These are phyloP conservation scores for Brassica rapa DNA, from an alignment of 345 rosid species.

Conservation along the genomic window DNA sequence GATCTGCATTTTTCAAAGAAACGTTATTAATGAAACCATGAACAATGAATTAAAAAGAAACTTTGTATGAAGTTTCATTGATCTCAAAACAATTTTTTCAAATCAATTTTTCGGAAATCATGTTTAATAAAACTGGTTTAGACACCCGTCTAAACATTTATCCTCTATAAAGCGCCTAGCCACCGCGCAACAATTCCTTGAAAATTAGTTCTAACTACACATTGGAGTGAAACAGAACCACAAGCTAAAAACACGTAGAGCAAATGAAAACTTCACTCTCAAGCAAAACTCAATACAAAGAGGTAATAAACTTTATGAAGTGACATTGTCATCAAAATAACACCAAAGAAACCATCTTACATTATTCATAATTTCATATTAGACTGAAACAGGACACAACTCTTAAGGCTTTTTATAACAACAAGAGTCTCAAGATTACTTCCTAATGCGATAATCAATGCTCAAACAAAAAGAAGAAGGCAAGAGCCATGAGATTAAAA, in stretches of 20 bases:
- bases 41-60: not conserved
- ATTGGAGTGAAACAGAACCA: too few relatives aligned
- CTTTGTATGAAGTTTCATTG: not conserved
- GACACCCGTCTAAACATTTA: too few relatives aligned
- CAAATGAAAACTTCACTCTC: not conserved
- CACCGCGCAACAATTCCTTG: too few relatives aligned
- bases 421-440: not conserved
- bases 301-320: not conserved
- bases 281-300: conserved; percentile 4
- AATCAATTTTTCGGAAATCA: too few relatives aligned
- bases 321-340: not conserved
- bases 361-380: not conserved
- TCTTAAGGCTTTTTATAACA: not conserved
- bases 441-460: not conserved
- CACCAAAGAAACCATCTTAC: not conserved
- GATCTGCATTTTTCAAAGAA: conserved; percentile 42
- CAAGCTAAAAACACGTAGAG: not conserved
- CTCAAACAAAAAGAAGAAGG: not conserved
- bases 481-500: not conserved
- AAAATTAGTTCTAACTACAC: too few relatives aligned
- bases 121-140: too few relatives aligned
- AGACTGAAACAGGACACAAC: not conserved
- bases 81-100: not conserved
- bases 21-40: not conserved
- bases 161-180: too few relatives aligned